Conservation (phyloP, 2,329 filamentous ascomycete genomes). For the Aspergillus aculeatus region DNA sequence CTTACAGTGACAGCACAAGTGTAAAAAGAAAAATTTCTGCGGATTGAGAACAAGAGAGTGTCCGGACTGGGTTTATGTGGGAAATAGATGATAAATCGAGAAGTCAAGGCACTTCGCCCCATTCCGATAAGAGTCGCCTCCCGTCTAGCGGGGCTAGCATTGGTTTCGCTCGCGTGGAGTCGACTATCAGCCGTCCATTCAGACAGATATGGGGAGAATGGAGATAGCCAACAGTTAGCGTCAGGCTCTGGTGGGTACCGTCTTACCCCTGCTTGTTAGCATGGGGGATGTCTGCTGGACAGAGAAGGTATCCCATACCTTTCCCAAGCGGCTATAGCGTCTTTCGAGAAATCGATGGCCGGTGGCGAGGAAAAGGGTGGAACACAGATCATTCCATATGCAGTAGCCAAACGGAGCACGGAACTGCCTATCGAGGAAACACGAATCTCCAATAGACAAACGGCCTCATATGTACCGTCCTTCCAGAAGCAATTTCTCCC, state of each 20-base stretch:
- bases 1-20: background rate
- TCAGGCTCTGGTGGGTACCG: background rate
- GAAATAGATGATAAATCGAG: background rate
- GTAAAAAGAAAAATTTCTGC: background rate
- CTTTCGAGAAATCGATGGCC: background rate
- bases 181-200: background rate
- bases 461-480: background rate
- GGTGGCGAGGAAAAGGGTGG: background rate
- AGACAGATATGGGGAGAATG: background rate
- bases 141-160: background rate
- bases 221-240: background rate
- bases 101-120: background rate
- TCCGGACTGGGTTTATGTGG: background rate
- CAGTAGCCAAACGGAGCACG: background rate
- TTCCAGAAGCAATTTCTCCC: too few species aligned
- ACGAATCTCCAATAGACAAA: background rate
- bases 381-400: background rate
- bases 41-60: background rate
- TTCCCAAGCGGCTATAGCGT: background rate
- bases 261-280: background rate
- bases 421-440: background rate
- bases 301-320: background rate
- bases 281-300: background rate
- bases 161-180: background rate
- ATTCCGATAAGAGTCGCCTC: background rate